These are phyloP conservation scores for Ogataea paraovalis DNA, from an alignment of 805 yeast species.

Conservation along the genomic window DNA sequence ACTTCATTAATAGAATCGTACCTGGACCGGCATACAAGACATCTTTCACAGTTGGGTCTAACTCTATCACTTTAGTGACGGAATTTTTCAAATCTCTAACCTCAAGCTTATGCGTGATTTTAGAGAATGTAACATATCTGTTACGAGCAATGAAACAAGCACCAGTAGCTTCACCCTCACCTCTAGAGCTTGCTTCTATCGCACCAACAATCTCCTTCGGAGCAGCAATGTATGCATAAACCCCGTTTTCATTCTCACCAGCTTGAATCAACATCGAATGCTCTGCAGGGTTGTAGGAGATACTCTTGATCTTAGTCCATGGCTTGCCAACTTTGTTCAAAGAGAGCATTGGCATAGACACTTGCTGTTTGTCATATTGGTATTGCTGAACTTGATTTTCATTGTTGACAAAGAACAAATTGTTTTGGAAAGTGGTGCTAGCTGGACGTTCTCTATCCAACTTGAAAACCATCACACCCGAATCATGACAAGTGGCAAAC, in stretches of 20 bases:
- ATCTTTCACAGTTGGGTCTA: conserved; percentile 64
- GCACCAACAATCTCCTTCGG: conserved; percentile 91
- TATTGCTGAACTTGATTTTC: conserved; percentile 84
- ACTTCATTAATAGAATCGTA: conserved; percentile 68
- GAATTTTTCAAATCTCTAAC: conserved; percentile 80
- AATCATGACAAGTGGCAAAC: conserved; percentile 95
- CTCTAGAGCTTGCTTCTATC: conserved; percentile 80
- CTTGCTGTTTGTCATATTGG: conserved; percentile 61
- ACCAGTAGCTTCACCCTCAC: conserved; percentile 76
- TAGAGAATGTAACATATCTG: conserved; percentile 80
- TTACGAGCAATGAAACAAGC: conserved; percentile 94
- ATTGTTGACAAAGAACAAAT: conserved; percentile 68
- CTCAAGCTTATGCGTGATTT: conserved; percentile 61
- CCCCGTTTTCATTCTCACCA: conserved; percentile 62
- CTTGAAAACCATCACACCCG: conserved; percentile 97
- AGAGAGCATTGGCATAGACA: conserved; percentile 74
- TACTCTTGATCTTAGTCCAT: conserved; percentile 79
- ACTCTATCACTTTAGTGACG: conserved; percentile 73
- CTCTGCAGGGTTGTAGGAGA: conserved; percentile 92
- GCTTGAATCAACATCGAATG: conserved; percentile 79
- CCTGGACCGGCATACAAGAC: conserved; percentile 82
- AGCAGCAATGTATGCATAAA: conserved; percentile 68
- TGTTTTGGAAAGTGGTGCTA: conserved; percentile 66
- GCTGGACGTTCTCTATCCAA: conserved; percentile 97
- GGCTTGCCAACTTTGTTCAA: conserved; percentile 79